Percentiles rank a stretch among this genome's conserved stretches.
These are phyloP conservation scores for Phytophthora sojae DNA, from an alignment of 352 stramenopile species.

Conservation along the genomic window DNA sequence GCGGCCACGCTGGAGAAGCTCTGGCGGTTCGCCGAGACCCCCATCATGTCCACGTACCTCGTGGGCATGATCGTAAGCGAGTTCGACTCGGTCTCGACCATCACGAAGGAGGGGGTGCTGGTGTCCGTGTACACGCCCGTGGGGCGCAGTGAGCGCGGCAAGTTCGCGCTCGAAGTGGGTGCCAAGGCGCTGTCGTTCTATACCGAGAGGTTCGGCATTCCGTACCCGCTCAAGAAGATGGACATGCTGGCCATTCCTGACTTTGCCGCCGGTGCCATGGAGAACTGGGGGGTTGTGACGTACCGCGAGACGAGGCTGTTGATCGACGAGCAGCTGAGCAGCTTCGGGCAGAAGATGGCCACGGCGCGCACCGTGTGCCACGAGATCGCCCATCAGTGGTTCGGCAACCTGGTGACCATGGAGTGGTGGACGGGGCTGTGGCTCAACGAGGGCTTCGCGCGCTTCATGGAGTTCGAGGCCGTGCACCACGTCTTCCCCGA, in stretches of 20 bases:
- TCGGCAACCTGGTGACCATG: slow-evolving; percentile 99
- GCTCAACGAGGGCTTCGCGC: slow-evolving; percentile 99
- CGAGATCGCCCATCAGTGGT: slow-evolving; percentile 98
- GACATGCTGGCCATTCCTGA: slow-evolving; percentile 98
- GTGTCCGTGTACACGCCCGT: slow-evolving; percentile 97
- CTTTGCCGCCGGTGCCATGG: slow-evolving; percentile 97
- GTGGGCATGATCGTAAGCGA: slow-evolving; percentile 94
- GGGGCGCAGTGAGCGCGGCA: slow-evolving; percentile 90
- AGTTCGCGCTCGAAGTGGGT: slow-evolving; percentile 91
- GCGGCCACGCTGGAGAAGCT: slow-evolving; percentile 59
- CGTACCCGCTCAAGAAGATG: slow-evolving; percentile 98
- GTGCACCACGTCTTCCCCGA: slow-evolving; percentile 94
- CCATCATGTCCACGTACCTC: slow-evolving; percentile 98
- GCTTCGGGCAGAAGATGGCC: slow-evolving; percentile 67
- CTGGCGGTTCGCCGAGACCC: slow-evolving; percentile 92
- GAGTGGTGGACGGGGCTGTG: slow-evolving; percentile 96
- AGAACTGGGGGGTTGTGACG: slow-evolving; percentile 97
- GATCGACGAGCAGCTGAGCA: slow-evolving; percentile 81
- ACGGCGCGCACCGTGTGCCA: slow-evolving; percentile 97
- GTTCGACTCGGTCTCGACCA: slow-evolving; percentile 94
- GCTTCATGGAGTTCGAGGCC: slow-evolving; percentile 96
- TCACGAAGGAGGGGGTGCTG: slow-evolving; percentile 92
- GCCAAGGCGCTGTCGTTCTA: slow-evolving; percentile 79
- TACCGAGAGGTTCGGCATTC: slow-evolving; percentile 73
- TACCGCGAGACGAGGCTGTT: slow-evolving; percentile 95